Base-by-base conservation (phyloP, 2,329 filamentous ascomycete genomes). In the Chaetomium globosum region DNA sequence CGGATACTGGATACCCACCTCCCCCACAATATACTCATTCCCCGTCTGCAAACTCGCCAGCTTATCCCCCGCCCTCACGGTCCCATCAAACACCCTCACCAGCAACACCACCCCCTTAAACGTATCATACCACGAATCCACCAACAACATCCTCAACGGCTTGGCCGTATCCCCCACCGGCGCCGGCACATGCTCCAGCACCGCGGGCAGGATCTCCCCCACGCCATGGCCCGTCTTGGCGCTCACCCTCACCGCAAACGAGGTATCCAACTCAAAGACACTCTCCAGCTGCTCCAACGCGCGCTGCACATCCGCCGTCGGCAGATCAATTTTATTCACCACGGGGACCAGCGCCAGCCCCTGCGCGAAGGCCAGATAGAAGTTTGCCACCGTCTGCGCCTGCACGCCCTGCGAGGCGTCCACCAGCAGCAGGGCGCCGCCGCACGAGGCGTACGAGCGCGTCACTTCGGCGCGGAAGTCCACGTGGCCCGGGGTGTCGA, bases 51-150 rank as follows among this genome's bases (percentile, higher is more conserved):
- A 89, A 0, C 93, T 97, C 4, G 91, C 80, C n/a, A 99, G 80
- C 48, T 89, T 87, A 74, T 98, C 93, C 4, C 95, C 95, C 0
- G 93, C 87, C 65, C 84, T 87, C 68, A 99, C 83, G 59, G 87
- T 85, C 12, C 95, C 95, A 69, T 98, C 93, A 72, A 99, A 99
- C 21, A 99, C 82, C 12, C 95, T 85, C 13, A 99, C 93, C 7
- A 99, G 83, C 59, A 97, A 83, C 61, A 98, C 90, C 43, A 99
- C 95, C 13, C 95, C 95, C 70, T 93, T 90, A 77, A 97, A 99
- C 67, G 89, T 93, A 74, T 97, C 93, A 76, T 99, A 99, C 95
- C 95, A 99, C 26, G 93, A 97, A 78, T 99, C 95, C 31, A 99
- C 93, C 16, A 99, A 86, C 56, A 99, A 81, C 78, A 98, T 85